Base-by-base conservation (phyloP, 1,139 yeast species). In the Candida gigantensis region DNA sequence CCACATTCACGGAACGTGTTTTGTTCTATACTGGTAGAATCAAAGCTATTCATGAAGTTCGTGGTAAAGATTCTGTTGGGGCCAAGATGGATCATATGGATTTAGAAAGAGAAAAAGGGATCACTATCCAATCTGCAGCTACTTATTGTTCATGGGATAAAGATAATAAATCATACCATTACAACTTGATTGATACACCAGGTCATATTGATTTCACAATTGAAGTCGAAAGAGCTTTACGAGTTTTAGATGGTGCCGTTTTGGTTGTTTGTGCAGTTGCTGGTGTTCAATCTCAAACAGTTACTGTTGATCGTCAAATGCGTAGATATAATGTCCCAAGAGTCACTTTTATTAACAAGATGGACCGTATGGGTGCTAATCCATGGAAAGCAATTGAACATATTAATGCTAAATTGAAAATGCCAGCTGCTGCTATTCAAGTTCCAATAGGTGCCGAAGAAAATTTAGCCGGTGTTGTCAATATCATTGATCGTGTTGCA, bases 321-420 rank as follows among this genome's bases (percentile, higher is more conserved):
- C 82, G 96, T 55, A 83, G 98, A 60, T 94, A 92, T 65, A 89
- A 92, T 59, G 96, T 92, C 55, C 98, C 98, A 40, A 80, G 98
- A 60, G 76, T 94, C 40, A 92, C 98, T 9, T 94, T 92, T 55
- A 85, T 92, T 62, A 92, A 92, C 69, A 92, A 92, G 71, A 90
- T 92, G 97, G 98, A 92, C 65, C 81, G 98, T 60, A 88, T 92
- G 96, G 98, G 98, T 47, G 89, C 98, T 40, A 83, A 90, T 62
- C 98, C 98, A 15, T 92, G 95, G 82, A 79, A 77, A 50, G 97
- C 95, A 37, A 85, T 92, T 53, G 95, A 87, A 42, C 97, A 92
- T 68, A 78, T 92, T 49, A 88, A 90, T 66, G 54, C 68, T 39
- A 92, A 92, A 60, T 77, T 92, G 59, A 87, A 81, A 62, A 87